A percentile compares a stretch with the other conserved stretches of the same genome.
phyloP scores from a whole-genome alignment of 2,329 filamentous ascomycete genomes.

The Fusarium algeriense region DNA sequence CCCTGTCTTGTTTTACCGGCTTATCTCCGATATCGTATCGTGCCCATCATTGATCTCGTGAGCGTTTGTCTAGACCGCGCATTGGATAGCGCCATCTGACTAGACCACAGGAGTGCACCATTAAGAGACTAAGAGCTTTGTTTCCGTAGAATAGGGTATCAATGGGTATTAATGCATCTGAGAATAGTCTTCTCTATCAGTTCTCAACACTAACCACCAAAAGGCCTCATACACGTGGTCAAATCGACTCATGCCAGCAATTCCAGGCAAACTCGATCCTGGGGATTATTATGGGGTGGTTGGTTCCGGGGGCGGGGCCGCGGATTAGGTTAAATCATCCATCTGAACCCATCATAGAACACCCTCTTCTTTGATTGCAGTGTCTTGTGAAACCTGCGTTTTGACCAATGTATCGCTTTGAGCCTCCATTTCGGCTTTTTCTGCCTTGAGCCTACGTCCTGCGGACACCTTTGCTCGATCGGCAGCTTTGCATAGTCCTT shows the following conservation, averaged over 20 bases:
- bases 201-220: slow-evolving; percentile 13
- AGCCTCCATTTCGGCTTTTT: slow-evolving; percentile 46
- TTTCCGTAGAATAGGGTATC: slow-evolving; percentile 20
- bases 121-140: slow-evolving; percentile 14
- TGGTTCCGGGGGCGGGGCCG: slow-evolving; percentile 42
- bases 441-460: slow-evolving; percentile 61
- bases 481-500: slow-evolving; percentile 80
- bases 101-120: slow-evolving; percentile 3
- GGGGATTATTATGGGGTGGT: slow-evolving; percentile 39
- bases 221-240: slow-evolving; percentile 38
- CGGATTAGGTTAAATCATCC: slow-evolving; percentile 22
- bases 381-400: slow-evolving; percentile 39
- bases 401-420: slow-evolving; percentile 42
- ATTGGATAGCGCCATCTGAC: slow-evolving; percentile 36
- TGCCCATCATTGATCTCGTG: slow-evolving; percentile 42
- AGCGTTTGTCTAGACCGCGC: slow-evolving; percentile 28
- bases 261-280: slow-evolving; percentile 18
- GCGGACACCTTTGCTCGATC: slow-evolving; percentile 72
- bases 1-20: slow-evolving; percentile 29
- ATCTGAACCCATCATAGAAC: slow-evolving; percentile 29
- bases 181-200: slow-evolving; percentile 9
- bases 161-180: slow-evolving; percentile 39
- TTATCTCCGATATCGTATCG: slow-evolving; percentile 51
- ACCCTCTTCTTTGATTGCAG: slow-evolving; percentile 48
- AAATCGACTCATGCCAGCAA: slow-evolving; percentile 33